Percentiles rank a stretch among this genome's conserved stretches.
Conservation (phyloP, 2,329 filamentous ascomycete genomes). For the Aspergillus ochraceus region DNA sequence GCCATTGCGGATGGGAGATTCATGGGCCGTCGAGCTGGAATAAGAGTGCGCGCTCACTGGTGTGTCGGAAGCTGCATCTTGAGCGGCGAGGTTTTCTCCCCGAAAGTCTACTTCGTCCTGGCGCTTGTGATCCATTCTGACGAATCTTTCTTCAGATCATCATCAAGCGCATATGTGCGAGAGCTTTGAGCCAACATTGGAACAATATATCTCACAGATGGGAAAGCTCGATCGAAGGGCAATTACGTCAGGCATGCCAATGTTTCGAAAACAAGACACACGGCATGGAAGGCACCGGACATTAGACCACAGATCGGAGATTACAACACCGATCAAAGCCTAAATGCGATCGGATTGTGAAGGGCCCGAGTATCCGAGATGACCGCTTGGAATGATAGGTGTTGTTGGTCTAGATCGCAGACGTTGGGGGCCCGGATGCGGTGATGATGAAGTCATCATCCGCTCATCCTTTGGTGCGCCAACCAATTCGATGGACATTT, state of each 20-base stretch:
- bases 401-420: not conserved
- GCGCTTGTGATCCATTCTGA: not conserved
- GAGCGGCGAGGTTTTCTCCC: not conserved
- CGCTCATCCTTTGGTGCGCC: not conserved
- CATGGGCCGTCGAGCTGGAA: not conserved
- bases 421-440: not conserved
- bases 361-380: not conserved
- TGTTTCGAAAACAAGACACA: not conserved
- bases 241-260: not conserved
- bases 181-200: too few relatives aligned
- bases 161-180: not conserved
- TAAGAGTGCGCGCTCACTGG: not conserved
- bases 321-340: not conserved
- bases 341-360: not conserved
- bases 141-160: not conserved
- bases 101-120: not conserved
- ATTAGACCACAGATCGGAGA: not conserved
- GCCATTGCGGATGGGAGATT: not conserved
- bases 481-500: not conserved
- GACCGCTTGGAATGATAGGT: not conserved
- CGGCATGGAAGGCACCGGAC: not conserved
- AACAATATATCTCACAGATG: too few relatives aligned
- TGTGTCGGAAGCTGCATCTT: not conserved
- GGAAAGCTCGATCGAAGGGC: not conserved
- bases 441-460: constrained; percentile 8